These are phyloP conservation scores for Mycena olivaceomarginata DNA, from an alignment of 768 basidiomycete species.

Conservation along the genomic window DNA sequence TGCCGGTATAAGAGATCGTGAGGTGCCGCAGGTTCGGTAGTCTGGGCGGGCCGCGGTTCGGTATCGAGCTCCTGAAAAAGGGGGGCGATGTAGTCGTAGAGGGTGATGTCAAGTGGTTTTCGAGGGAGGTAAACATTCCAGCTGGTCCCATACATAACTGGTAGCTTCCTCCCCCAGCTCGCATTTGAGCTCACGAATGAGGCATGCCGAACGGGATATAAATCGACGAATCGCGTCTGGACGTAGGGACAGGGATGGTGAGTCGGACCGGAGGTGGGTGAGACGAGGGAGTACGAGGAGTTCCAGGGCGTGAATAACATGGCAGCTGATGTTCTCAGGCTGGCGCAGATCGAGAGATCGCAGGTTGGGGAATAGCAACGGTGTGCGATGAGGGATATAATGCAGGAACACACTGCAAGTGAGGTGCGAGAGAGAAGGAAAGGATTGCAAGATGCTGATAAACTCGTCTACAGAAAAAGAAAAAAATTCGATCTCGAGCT, in stretches of 20 bases:
- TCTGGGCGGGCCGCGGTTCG: too few species aligned
- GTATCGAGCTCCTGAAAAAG: too few species aligned
- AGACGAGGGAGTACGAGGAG: not conserved
- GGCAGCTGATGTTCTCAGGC: not conserved
- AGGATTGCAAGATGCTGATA: not conserved
- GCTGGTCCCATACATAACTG: too few species aligned
- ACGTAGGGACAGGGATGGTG: not conserved
- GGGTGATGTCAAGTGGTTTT: too few species aligned
- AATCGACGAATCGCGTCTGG: not conserved
- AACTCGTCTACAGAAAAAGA: not conserved
- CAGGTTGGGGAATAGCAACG: not conserved
- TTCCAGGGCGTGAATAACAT: not conserved
- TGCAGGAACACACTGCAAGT: not conserved
- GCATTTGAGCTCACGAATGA: not conserved
- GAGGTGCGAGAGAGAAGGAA: not conserved
- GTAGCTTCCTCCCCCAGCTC: not conserved
- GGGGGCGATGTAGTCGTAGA: too few species aligned
- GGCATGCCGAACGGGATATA: constrained; percentile 1
- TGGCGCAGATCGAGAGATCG: not conserved
- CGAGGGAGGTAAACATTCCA: too few species aligned
- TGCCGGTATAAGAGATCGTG: too few species aligned
- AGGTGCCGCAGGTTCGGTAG: too few species aligned
- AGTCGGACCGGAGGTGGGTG: not conserved
- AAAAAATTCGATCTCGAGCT: not conserved
- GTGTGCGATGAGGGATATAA: not conserved